Base-by-base conservation (phyloP, 352 stramenopile genomes). In the Phytophthora ohioensis region DNA sequence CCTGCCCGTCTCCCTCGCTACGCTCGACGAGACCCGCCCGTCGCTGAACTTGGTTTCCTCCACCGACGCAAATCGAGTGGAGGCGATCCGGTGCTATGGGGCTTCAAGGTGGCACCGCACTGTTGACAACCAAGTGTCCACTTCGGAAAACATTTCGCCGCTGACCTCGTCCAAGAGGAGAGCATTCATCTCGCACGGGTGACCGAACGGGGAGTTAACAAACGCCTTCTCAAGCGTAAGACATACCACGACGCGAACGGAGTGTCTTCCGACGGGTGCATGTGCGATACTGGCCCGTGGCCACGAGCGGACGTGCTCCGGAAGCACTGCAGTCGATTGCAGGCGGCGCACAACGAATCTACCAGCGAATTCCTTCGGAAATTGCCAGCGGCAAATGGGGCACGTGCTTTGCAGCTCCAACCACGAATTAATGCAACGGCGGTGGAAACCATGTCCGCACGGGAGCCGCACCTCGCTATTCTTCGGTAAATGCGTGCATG, bases 401-500 rank as follows among this genome's bases (percentile, higher is more conserved):
- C 96, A 99, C 56, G 91, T 93, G 55, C 80, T 85, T 64, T 97
- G 91, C 59, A 91, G 82, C 30, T 91, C 54, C 15, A 97, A 85
- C 94, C 96, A 99, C 35, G 83, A 87, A 31, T 82, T 60, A 39
- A 99, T 84, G 73, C 96, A 99, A 42, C 86, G 82, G 42, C 76
- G 73, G 73, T 99, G 94, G 79, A 98, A 98, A 32, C 80, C 53
- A 75, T 99, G 95, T 27, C 84, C 80, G 60, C 95, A 99, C 1
- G 92, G 88, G 12, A 98, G 74, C 9, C 78, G 62, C 21, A 88
- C 84, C 13, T 34, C 15, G 46, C n/a, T 56, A 10, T 47, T 46
- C 15, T 13, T 57, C 9, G 36, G 8, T 7, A 27, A 48, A 5
- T n/a, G 42, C 36, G n/a, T 63, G 6, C 38, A 3, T 2, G 6